A percentile compares a stretch with the other conserved stretches of the same genome.
Conservation (phyloP, 257 asterid genomes). For the Solanum sejunctum region DNA sequence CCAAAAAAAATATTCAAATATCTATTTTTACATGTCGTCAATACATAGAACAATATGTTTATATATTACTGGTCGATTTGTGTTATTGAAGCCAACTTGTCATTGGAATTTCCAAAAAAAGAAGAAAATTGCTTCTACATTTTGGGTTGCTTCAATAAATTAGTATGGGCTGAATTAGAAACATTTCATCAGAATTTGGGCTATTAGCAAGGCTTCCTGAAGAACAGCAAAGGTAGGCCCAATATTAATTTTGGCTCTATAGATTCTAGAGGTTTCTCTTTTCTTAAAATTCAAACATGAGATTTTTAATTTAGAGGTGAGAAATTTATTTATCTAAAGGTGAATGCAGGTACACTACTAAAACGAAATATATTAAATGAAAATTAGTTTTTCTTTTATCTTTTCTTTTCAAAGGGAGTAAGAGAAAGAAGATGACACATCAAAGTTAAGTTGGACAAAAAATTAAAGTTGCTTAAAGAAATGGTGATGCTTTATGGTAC, state of each 20-base stretch:
- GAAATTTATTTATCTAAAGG: too few species aligned
- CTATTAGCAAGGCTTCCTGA: neutral
- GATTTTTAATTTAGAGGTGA: too few species aligned
- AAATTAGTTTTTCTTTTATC: neutral
- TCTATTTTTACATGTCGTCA: too few species aligned
- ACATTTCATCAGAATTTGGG: neutral
- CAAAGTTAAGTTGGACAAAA: neutral
- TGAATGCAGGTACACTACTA: too few species aligned
- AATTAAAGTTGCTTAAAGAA: constrained; percentile 24
- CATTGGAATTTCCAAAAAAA: too few species aligned
- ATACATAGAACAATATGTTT: too few species aligned
- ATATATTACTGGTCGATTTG: too few species aligned
- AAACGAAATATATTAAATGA: too few species aligned
- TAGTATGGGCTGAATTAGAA: neutral
- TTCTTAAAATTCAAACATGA: neutral
- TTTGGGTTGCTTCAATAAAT: neutral
- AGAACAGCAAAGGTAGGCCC: neutral
- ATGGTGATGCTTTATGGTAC: constrained; percentile 13
- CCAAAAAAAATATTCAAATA: too few species aligned
- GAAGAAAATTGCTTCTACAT: too few species aligned
- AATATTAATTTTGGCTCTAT: neutral
- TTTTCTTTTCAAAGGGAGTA: neutral
- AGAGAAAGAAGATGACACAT: neutral
- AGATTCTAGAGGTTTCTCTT: neutral
- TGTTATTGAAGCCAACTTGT: too few species aligned